Conservation (phyloP, 169 alveolate genomes). For the Plasmodium adleri region DNA sequence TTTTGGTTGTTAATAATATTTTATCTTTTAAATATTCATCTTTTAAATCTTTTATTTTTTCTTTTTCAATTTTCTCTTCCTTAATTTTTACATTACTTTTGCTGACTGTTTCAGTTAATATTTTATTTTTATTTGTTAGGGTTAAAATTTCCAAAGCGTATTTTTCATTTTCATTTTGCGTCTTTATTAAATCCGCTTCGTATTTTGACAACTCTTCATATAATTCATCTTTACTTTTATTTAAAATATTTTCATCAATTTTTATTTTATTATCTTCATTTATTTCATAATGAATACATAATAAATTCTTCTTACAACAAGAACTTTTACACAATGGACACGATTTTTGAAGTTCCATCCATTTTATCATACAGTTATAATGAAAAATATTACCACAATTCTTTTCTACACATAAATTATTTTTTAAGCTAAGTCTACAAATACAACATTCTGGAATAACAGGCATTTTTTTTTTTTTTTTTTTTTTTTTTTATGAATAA, state of each 20-base stretch:
- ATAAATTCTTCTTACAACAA: constrained; percentile 33
- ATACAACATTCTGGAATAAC: constrained; percentile 66
- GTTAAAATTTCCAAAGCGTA: constrained; percentile 56
- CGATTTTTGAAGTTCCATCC: constrained; percentile 43
- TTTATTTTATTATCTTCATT: constrained; percentile 41
- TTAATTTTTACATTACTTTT: constrained; percentile 52
- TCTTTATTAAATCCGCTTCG: constrained; percentile 47
- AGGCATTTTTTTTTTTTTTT: constrained; percentile 41
- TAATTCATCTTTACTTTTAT: constrained; percentile 58
- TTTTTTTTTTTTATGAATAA: too few relatives aligned
- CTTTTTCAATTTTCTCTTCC: constrained; percentile 40
- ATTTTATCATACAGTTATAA: constrained; percentile 44
- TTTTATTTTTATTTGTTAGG: constrained; percentile 62
- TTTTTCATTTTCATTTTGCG: constrained; percentile 64
- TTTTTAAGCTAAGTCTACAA: constrained; percentile 61
- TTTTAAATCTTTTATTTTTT: constrained; percentile 62
- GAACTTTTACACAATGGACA: constrained; percentile 54
- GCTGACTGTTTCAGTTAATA: constrained; percentile 35
- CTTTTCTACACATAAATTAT: constrained; percentile 68
- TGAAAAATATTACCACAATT: constrained; percentile 71
- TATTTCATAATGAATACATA: constrained; percentile 56
- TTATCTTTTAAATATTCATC: constrained; percentile 71
- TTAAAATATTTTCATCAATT: constrained; percentile 17
- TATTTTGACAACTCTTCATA: constrained; percentile 35
- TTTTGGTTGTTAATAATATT: constrained; percentile 49